phyloP scores from a whole-genome alignment of 2,329 filamentous ascomycete species.

The Aspergillus sp. region DNA sequence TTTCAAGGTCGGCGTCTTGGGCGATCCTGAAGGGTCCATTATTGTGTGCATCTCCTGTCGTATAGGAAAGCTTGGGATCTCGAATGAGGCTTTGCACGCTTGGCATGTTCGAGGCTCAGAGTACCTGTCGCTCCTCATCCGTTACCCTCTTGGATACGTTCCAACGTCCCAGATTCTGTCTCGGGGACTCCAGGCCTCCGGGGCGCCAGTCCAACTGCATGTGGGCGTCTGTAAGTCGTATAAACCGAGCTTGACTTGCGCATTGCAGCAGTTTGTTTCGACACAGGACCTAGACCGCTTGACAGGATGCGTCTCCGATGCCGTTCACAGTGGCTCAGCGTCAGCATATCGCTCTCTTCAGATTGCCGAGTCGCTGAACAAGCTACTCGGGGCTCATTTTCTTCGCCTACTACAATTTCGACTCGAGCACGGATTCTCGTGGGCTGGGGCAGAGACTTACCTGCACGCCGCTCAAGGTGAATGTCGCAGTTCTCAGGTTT shows the following conservation, averaged over 20 bases:
- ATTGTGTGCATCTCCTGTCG: slow-evolving; percentile 68
- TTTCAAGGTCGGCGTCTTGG: slow-evolving; percentile 66
- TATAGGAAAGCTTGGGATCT: slow-evolving; percentile 68
- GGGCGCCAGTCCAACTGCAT: slow-evolving; percentile 53
- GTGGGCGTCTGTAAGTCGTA: slow-evolving; percentile 70
- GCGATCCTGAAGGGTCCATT: slow-evolving; percentile 50
- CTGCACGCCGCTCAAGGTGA: slow-evolving; percentile 50
- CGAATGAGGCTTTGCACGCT: slow-evolving; percentile 70
- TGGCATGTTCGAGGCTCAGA: slow-evolving; percentile 69
- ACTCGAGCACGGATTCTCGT: slow-evolving; percentile 52
- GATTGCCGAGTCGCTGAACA: slow-evolving; percentile 70
- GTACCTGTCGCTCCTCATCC: slow-evolving; percentile 72
- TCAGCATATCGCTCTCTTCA: slow-evolving; percentile 57
- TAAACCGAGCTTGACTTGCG: slow-evolving; percentile 64
- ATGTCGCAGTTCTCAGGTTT: slow-evolving; percentile 8
- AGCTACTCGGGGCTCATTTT: slow-evolving; percentile 66
- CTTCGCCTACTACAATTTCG: slow-evolving; percentile 62
- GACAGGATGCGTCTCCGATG: too few species aligned
- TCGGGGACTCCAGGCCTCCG: too few species aligned
- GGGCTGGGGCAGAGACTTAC: slow-evolving; percentile 66
- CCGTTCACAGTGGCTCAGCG: not conserved
- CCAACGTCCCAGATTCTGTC: slow-evolving; percentile 53
- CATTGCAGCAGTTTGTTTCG: slow-evolving; percentile 45
- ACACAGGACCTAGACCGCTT: not conserved
- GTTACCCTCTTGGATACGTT: slow-evolving; percentile 62